phyloP scores from a whole-genome alignment of 2,329 filamentous ascomycete species.

The Talaromyces sp. region DNA sequence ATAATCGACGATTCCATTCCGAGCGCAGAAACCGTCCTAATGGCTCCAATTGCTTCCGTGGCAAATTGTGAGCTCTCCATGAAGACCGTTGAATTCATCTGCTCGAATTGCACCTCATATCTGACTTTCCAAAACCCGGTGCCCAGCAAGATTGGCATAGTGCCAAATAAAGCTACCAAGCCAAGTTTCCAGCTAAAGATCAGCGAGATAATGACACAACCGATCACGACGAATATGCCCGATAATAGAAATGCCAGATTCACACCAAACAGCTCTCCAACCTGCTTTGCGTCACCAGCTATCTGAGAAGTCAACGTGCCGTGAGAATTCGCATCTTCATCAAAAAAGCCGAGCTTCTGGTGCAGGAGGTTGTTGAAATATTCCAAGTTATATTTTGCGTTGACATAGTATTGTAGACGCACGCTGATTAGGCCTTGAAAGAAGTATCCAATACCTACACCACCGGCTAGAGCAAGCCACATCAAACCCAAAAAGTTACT shows the following conservation, averaged over 20 bases:
- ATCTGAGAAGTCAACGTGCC: slow-evolving; percentile 49
- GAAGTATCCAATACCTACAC: slow-evolving; percentile 10
- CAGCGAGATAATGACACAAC: slow-evolving; percentile 65
- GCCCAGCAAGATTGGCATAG: slow-evolving; percentile 50
- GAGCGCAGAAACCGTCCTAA: slow-evolving; percentile 67
- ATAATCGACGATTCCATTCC: slow-evolving; percentile 67
- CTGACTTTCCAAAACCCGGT: slow-evolving; percentile 53
- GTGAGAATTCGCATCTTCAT: slow-evolving; percentile 46
- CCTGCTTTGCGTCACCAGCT: slow-evolving; percentile 48
- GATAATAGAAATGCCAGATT: slow-evolving; percentile 54
- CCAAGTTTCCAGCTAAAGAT: slow-evolving; percentile 74
- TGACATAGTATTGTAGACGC: slow-evolving; percentile 8
- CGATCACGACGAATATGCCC: slow-evolving; percentile 63
- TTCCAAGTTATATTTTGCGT: slow-evolving; percentile 22
- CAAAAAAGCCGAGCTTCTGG: slow-evolving; percentile 45
- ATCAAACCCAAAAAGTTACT: slow-evolving; percentile 2
- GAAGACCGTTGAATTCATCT: slow-evolving; percentile 66
- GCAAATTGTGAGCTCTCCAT: slow-evolving; percentile 64
- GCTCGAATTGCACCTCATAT: slow-evolving; percentile 66
- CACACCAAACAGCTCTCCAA: slow-evolving; percentile 50
- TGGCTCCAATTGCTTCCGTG: slow-evolving; percentile 58
- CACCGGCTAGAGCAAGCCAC: slow-evolving; percentile 12
- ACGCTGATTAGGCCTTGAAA: slow-evolving; percentile 2
- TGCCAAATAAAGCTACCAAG: slow-evolving; percentile 62
- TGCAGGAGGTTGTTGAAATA: slow-evolving; percentile 47